Evolutionary conservation across 176 grass and related monocot species (phyloP), one percentile per base, ranked within the genome.

Genomic region (Urochloa ruziziensis): DNA sequence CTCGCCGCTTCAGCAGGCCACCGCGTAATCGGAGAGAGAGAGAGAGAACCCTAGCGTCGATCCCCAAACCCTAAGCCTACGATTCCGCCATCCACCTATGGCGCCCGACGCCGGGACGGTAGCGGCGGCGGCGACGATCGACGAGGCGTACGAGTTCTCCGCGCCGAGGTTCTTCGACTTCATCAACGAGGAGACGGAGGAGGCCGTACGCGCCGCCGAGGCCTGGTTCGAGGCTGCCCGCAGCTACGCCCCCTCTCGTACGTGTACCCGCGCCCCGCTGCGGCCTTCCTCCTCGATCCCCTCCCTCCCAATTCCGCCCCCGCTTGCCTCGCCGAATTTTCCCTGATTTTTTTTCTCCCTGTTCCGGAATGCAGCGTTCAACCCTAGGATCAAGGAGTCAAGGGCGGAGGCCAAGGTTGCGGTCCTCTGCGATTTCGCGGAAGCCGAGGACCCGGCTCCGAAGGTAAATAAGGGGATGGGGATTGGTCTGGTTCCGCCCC

Each of bases 141-240:
- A 99, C 65, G 83, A 92, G 74, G 64, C 69, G 8, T 99, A 99
- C 83, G 97, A 99, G 83, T 99, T 96, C 83, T 82, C 77, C 39
- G 97, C 97, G 29, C 97, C 97, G 6, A 88, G 37, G 62, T 99
- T 87, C 91, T 99, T 96, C 77, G 91, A 99, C 75, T 96, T 99
- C 83, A 32, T 78, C 73, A 63, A 60, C 73, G 86, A 90, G 18
- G 97, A 99, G 78, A 92, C 89, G 35, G 82, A 94, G 27, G 89
- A 89, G 42, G 77, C 88, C 4, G 39, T 99, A 21, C 75, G 67
- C 47, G 74, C 64, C 53, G 93, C 93, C 23, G 97, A 96, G 85
- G 40, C 86, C 49, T 99, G 97, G 97, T 99, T 99, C 85, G 83
- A 96, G 83, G 85, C 49, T 17, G 56, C 80, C 67, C 24, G 63